phyloP scores from a whole-genome alignment of 805 yeast genomes.

The Wickerhamomyces subpelliculosus region DNA sequence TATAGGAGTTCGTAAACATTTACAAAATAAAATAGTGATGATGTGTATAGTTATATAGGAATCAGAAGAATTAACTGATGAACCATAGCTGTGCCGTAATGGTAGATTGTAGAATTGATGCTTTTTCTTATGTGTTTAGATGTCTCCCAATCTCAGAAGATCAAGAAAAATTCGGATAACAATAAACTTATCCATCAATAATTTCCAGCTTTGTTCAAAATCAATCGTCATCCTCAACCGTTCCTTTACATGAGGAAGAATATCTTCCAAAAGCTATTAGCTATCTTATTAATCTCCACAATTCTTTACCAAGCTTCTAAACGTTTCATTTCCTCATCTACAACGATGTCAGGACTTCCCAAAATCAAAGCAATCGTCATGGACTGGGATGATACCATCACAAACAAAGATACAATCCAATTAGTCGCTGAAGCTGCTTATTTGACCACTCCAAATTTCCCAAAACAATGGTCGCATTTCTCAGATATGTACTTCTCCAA shows the following conservation, averaged over 20 bases:
- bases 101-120: too few species aligned
- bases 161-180: too few species aligned
- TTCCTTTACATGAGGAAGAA: too few species aligned
- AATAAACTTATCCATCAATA: too few species aligned
- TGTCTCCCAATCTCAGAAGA: too few species aligned
- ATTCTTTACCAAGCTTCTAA: not conserved
- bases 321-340: not conserved
- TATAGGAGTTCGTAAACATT: slow-evolving; percentile 26
- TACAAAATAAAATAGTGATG: too few species aligned
- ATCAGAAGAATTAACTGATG: too few species aligned
- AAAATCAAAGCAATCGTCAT: slow-evolving; percentile 28
- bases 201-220: too few species aligned
- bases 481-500: slow-evolving; percentile 33
- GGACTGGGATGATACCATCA: slow-evolving; percentile 68
- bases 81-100: too few species aligned
- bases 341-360: slow-evolving; percentile 3
- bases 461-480: slow-evolving; percentile 37
- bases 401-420: slow-evolving; percentile 46
- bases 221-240: too few species aligned
- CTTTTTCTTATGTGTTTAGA: too few species aligned
- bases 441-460: slow-evolving; percentile 26
- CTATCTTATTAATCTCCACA: not conserved
- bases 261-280: too few species aligned
- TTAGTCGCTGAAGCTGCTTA: slow-evolving; percentile 46
- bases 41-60: not conserved